Percentiles rank a stretch among this genome's conserved stretches.
These are phyloP conservation scores for Tolypocladium ovalisporum DNA, from an alignment of 2,329 filamentous ascomycete genomes.

Conservation along the genomic window DNA sequence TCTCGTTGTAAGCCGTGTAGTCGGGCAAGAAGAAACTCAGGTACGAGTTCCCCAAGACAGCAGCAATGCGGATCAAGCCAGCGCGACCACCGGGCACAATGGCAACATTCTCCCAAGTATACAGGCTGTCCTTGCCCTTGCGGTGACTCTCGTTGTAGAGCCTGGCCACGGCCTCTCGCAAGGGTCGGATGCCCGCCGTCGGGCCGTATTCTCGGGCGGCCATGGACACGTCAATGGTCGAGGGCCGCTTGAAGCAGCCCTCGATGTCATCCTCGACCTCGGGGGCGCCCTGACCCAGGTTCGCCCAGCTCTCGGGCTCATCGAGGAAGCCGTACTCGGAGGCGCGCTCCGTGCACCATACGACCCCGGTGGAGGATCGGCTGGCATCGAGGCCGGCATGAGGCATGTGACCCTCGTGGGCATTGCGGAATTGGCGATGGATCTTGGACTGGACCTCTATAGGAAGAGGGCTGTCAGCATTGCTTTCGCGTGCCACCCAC, in stretches of 20 bases:
- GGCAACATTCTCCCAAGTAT: conserved; percentile 95
- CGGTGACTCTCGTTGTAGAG: conserved; percentile 92
- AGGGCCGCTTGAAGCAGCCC: conserved; percentile 77
- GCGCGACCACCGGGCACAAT: conserved; percentile 91
- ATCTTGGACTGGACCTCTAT: conserved; percentile 73
- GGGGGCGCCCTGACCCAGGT: conserved; percentile 86
- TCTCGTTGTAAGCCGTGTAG: conserved; percentile 96
- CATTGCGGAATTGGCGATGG: conserved; percentile 79
- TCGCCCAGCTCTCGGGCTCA: conserved; percentile 75
- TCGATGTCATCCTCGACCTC: conserved; percentile 90
- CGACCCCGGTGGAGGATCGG: conserved; percentile 82
- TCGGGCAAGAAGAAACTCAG: conserved; percentile 90
- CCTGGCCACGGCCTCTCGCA: conserved; percentile 78
- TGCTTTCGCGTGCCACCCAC: not conserved
- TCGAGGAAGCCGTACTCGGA: conserved; percentile 82
- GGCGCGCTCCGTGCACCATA: conserved; percentile 85
- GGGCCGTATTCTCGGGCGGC: conserved; percentile 83
- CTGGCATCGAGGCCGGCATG: conserved; percentile 86
- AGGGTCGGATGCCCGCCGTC: conserved; percentile 84
- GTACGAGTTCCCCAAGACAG: conserved; percentile 85
- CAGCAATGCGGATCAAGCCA: conserved; percentile 87
- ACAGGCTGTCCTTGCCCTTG: conserved; percentile 75
- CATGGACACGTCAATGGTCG: conserved; percentile 65
- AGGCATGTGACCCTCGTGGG: conserved; percentile 81
- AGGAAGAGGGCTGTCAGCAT: conserved; percentile 6